Percentiles rank a stretch among this genome's conserved stretches.
Evolutionary conservation across 176 grass and related monocot genomes (phyloP).

Genomic region (Cenchrus purpureus): DNA sequence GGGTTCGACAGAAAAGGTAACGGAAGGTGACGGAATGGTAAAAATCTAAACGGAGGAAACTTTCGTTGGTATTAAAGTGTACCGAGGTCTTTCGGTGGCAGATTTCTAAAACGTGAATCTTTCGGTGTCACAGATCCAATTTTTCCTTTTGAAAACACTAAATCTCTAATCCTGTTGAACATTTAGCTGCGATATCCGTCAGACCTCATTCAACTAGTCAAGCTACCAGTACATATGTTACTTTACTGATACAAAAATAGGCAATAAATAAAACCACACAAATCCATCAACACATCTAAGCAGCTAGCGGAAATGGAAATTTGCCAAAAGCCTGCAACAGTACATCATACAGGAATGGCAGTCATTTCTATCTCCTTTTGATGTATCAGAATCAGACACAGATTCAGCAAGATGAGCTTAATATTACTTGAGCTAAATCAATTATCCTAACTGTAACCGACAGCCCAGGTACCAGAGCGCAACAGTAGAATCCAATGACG

Average conservation of each 20-base stretch:
- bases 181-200: background rate
- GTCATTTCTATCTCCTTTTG: background rate
- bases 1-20: too few species aligned
- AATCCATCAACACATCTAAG: background rate
- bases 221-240: background rate
- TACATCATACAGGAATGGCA: background rate
- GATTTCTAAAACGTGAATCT: too few species aligned
- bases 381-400: background rate
- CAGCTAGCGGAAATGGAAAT: background rate
- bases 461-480: background rate
- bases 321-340: too few species aligned
- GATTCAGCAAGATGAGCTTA: background rate
- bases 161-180: background rate
- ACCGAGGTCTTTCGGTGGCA: too few species aligned
- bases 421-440: background rate
- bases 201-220: constrained; percentile 5
- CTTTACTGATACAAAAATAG: background rate
- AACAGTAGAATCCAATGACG: background rate
- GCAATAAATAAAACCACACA: background rate
- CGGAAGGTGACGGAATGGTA: too few species aligned
- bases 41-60: too few species aligned
- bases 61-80: too few species aligned
- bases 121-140: too few species aligned
- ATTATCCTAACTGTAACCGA: background rate
- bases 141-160: background rate